Conservation (phyloP, 1,284 basidiomycete genomes). For the Microbotryomycetes sp. region DNA sequence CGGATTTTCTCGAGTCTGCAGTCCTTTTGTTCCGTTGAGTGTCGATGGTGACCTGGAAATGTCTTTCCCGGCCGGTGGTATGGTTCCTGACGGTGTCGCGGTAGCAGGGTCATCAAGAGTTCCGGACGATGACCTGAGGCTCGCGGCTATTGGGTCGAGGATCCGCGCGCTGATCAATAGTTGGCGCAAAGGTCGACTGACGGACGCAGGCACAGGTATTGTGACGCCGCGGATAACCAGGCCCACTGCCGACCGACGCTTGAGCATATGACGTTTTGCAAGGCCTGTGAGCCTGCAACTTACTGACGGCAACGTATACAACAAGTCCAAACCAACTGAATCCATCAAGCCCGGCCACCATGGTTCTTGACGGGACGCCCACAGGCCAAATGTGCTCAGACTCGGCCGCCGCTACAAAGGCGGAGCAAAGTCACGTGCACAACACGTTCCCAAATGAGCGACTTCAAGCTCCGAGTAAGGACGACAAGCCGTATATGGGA, state of each 20-base stretch:
- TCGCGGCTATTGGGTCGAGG: conserved; percentile 25
- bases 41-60: conserved; percentile 1
- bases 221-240: conserved; percentile 60
- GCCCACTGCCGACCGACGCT: conserved; percentile 43
- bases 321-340: conserved; percentile 45
- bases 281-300: conserved; percentile 34
- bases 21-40: neutral
- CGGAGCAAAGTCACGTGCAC: too few species aligned
- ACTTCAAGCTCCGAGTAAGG: too few species aligned
- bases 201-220: conserved; percentile 47
- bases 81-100: neutral
- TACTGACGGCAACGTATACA: conserved; percentile 66
- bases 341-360: conserved; percentile 22
- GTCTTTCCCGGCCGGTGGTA: conserved; percentile 3
- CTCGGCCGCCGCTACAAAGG: too few species aligned
- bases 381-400: too few species aligned
- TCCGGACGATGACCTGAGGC: conserved; percentile 1
- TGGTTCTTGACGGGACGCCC: neutral
- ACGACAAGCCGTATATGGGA: too few species aligned
- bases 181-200: conserved; percentile 21
- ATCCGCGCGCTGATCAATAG: conserved; percentile 34
- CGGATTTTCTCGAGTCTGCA: neutral
- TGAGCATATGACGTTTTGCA: neutral
- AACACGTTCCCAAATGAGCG: too few species aligned
- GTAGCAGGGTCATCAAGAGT: conserved; percentile 5